Base-by-base conservation (phyloP, 2,329 filamentous ascomycete species). In the Verticillium nubilum region DNA sequence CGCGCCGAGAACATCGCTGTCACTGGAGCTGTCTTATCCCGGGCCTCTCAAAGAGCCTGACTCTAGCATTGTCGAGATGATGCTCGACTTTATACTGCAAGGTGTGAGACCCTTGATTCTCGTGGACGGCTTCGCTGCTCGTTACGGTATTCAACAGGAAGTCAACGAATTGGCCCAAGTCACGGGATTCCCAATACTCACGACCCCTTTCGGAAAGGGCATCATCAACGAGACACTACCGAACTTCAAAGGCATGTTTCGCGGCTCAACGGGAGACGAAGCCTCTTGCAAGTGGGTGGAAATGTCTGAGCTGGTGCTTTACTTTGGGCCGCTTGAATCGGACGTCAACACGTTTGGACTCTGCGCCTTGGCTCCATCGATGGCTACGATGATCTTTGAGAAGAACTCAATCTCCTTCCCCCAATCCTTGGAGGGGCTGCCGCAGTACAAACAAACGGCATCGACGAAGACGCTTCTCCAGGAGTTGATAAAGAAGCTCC, bases 191-290 rank as follows among this genome's bases (percentile, higher is more conserved):
- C 78, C 78, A 0, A 79, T 75, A 2, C 80, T 72, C 68, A 76
- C 73, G 4, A 76, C 77, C 0, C 69, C 70, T 0, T 78, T 77
- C 26, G 77, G 76, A 19, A 80, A 80, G 66, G 75, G 79, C 7
- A 68, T 81, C 5, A 67, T 81, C 29, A 72, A 81, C 37, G 79
- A 82, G 62, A 69, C 69, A 2, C 62, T 68, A 28, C 69, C 74
- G 5, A 79, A 77, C 35, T 75, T 78, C 58, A 70, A 78, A 59
- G 79, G 80, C 1, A 65, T 80, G 5, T 81, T 79, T 58, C 69
- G 70, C 13, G 78, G 76, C 3, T 66, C 62, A 4, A 76, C 73
- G 60, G 76, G 72, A 19, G 63, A 73, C 0, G 62, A 65, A 15
- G 65, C 63, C 7, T 61, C 67, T 1, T 64, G 73, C 33, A 65